Evolutionary conservation across 2,329 filamentous ascomycete species (phyloP), one percentile per base, ranked within the genome.

Genomic region (Chaetomium strumarium): DNA sequence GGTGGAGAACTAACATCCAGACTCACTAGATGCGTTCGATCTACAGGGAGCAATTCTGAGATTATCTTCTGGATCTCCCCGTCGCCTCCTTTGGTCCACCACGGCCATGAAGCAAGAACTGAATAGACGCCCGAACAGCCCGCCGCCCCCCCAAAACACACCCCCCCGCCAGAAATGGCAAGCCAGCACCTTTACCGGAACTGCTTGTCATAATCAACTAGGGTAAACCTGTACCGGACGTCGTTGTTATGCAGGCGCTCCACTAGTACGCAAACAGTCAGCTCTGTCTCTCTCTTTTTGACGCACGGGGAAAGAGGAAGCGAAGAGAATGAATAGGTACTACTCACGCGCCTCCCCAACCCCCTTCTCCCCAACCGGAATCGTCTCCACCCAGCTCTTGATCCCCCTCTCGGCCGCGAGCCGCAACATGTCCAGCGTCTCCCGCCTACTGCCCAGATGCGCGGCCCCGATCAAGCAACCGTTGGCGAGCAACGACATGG

Each of bases 141-240:
- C n/a, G n/a, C n/a, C n/a, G n/a, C n/a, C n/a, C n/a, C n/a, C n/a
- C n/a, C n/a, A n/a, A n/a, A n/a, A n/a, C n/a, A n/a, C n/a, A n/a
- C n/a, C n/a, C n/a, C n/a, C n/a, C n/a, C n/a, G n/a, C n/a, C n/a
- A n/a, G n/a, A n/a, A n/a, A n/a, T 24, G 4, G 24, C 24, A 24
- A 24, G 7, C 4, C 24, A 24, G 24, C 7, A 7, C 24, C 4
- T 24, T 24, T 44, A 45, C 34, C 37, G 30, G 65, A 89, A 89
- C 2, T 72, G 80, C 67, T 86, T 79, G 61, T 86, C 84, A 63
- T 81, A 90, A 59, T 80, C 77, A 45, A 81, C 83, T 71, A 92
- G 75, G 57, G 86, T 88, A 66, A 88, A 88, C 59, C 88, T 78
- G 68, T 90, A 93, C 58, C 77, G 77, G n/a, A 91, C 83, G 62